A percentile compares a stretch with the other conserved stretches of the same genome.
Evolutionary conservation across 768 basidiomycete species (phyloP).

Genomic region (Coprinellus micaceus): DNA sequence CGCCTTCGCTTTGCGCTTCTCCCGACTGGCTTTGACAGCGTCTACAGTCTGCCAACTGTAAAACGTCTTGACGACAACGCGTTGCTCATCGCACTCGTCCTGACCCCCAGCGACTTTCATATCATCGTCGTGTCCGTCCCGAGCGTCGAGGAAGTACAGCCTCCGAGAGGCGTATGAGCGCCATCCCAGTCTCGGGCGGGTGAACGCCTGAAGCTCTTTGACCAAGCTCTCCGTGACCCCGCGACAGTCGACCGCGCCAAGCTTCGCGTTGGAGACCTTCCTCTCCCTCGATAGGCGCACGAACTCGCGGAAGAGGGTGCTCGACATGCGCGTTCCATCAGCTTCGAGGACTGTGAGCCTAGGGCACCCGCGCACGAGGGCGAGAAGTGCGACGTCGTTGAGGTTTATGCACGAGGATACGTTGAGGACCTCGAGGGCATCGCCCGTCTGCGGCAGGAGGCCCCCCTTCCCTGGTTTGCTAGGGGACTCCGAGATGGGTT

Average conservation of each 20-base stretch:
- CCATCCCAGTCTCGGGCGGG: slow-evolving; percentile 72
- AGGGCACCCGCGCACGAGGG: slow-evolving; percentile 61
- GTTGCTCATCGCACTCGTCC: slow-evolving; percentile 73
- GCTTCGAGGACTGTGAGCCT: slow-evolving; percentile 66
- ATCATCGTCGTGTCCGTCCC: slow-evolving; percentile 60
- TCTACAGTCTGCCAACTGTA: slow-evolving; percentile 87
- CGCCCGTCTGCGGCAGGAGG: slow-evolving; percentile 47
- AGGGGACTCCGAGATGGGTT: slow-evolving; percentile 1
- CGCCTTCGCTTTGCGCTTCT: slow-evolving; percentile 56
- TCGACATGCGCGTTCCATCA: slow-evolving; percentile 74
- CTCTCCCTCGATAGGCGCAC: slow-evolving; percentile 52
- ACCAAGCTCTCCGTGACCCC: slow-evolving; percentile 57
- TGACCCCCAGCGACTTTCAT: slow-evolving; percentile 54
- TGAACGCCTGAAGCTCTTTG: slow-evolving; percentile 54
- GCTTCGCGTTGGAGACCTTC: slow-evolving; percentile 43
- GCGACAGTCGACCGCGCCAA: slow-evolving; percentile 77
- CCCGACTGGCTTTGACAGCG: slow-evolving; percentile 60
- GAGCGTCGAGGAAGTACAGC: slow-evolving; percentile 65
- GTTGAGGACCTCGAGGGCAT: slow-evolving; percentile 66
- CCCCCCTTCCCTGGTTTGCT: slow-evolving; percentile 5
- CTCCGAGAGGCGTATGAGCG: slow-evolving; percentile 69
- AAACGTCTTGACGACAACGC: slow-evolving; percentile 80
- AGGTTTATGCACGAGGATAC: slow-evolving; percentile 66
- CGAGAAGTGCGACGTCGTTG: slow-evolving; percentile 58
- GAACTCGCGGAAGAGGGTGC: slow-evolving; percentile 62